Evolutionary conservation across 345 rosid species (phyloP).

Genomic region (Xanthoceras sorbifolium): DNA sequence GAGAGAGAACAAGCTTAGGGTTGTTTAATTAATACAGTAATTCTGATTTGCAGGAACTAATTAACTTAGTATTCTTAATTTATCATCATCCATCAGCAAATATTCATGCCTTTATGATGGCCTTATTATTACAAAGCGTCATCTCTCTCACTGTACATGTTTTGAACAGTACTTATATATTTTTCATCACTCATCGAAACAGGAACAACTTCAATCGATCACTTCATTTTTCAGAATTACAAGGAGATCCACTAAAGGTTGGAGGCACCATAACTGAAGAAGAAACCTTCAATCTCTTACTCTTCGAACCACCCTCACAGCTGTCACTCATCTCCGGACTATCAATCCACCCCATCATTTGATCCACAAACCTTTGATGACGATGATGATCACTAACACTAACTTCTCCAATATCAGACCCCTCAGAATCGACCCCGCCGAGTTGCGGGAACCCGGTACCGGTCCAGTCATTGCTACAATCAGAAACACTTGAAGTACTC

Average conservation of each 20-base stretch:
- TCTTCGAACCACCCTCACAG: conserved; percentile 41
- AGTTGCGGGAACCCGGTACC: conserved; percentile 53
- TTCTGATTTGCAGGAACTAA: not conserved
- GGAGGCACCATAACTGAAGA: conserved; percentile 67
- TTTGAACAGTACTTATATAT: conserved; percentile 4
- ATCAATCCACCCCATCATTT: conserved; percentile 47
- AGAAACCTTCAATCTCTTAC: conserved; percentile 67
- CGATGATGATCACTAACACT: not conserved
- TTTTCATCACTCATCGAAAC: not conserved
- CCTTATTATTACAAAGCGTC: conserved; percentile 8
- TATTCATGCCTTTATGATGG: too few relatives aligned
- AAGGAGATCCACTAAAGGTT: conserved; percentile 42
- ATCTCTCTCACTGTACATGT: conserved; percentile 8
- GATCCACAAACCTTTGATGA: conserved; percentile 24
- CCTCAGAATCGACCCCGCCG: conserved; percentile 61
- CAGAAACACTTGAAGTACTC: conserved; percentile 54
- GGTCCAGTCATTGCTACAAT: conserved; percentile 46
- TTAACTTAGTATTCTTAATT: not conserved
- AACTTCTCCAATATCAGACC: conserved; percentile 50
- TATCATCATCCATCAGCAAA: not conserved
- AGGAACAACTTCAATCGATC: not conserved
- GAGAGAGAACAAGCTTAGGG: too few relatives aligned
- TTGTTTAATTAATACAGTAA: too few relatives aligned
- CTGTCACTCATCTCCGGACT: conserved; percentile 42
- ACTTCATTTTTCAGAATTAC: conserved; percentile 19